phyloP scores from a whole-genome alignment of 805 yeast species.

The Suhomyces sp. region DNA sequence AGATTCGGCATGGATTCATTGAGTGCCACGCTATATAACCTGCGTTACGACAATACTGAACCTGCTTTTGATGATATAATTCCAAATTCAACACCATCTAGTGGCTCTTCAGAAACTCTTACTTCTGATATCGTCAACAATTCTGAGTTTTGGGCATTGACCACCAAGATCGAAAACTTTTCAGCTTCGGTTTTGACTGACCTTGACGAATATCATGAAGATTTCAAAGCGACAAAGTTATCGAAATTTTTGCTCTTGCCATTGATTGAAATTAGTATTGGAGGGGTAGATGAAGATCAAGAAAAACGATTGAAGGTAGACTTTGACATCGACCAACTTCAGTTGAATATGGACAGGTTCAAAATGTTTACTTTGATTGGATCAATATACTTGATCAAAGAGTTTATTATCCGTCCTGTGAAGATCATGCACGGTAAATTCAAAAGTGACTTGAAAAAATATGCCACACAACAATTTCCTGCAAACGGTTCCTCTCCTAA shows the following conservation, averaged over 20 bases:
- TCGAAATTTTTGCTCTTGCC: constrained; percentile 23
- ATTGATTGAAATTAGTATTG: constrained; percentile 9
- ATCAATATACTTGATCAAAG: constrained; percentile 27
- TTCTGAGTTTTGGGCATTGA: constrained; percentile 23
- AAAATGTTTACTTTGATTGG: constrained; percentile 34
- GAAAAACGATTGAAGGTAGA: constrained; percentile 14
- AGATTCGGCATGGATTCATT: constrained; percentile 14
- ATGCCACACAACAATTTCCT: constrained; percentile 2
- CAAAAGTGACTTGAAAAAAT: constrained; percentile 17
- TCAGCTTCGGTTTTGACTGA: constrained; percentile 14
- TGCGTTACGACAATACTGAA: constrained; percentile 1
- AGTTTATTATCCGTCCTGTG: constrained; percentile 30
- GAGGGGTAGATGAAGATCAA: constrained; percentile 6
- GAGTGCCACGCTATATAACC: constrained; percentile 7
- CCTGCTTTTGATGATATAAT: background rate
- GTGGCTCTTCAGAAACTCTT: constrained; percentile 30
- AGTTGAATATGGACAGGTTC: constrained; percentile 24
- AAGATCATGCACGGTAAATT: constrained; percentile 21
- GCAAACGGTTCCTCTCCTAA: background rate
- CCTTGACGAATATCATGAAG: constrained; percentile 4
- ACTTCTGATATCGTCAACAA: constrained; percentile 9
- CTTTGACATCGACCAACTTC: constrained; percentile 15
- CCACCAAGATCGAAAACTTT: constrained; percentile 15
- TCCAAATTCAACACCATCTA: constrained; percentile 9
- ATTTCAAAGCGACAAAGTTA: constrained; percentile 3